phyloP scores from a whole-genome alignment of 345 rosid species.

The Eucalyptus brandiana region DNA sequence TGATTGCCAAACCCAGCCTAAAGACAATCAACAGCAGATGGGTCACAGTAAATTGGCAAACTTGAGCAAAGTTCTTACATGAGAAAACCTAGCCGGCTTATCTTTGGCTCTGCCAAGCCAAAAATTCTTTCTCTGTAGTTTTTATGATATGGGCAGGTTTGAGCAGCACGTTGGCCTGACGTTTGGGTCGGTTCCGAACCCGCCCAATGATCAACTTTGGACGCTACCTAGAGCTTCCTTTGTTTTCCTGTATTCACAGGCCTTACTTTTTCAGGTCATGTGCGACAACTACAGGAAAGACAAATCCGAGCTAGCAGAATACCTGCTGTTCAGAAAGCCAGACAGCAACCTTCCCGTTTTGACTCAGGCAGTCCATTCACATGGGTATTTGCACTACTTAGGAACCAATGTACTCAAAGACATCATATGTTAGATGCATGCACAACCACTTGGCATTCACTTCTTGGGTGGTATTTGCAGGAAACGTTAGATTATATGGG shows the following conservation, averaged over 20 bases:
- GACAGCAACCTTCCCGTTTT: conserved; percentile 15
- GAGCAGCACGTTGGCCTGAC: neutral
- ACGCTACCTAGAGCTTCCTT: neutral
- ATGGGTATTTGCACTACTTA: neutral
- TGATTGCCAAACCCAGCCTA: no score
- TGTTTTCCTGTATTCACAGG: neutral
- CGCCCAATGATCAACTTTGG: neutral
- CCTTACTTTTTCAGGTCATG: conserved; percentile 19
- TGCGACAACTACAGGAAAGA: conserved; percentile 28
- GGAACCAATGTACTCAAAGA: no score
- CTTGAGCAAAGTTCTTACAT: neutral
- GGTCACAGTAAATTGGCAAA: neutral
- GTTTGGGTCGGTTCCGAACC: neutral
- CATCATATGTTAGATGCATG: no score
- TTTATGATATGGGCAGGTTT: neutral
- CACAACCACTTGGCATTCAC: no score
- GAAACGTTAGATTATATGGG: no score
- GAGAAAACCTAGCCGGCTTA: neutral
- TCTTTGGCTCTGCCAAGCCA: neutral
- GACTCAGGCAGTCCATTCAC: conserved; percentile 26
- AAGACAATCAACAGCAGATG: no score
- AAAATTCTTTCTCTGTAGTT: neutral
- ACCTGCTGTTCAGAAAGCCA: conserved; percentile 31
- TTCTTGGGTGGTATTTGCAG: no score
- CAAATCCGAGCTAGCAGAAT: conserved; percentile 34